Evolutionary conservation across 768 basidiomycete genomes (phyloP).

Genomic region (Russula ochroleuca): DNA sequence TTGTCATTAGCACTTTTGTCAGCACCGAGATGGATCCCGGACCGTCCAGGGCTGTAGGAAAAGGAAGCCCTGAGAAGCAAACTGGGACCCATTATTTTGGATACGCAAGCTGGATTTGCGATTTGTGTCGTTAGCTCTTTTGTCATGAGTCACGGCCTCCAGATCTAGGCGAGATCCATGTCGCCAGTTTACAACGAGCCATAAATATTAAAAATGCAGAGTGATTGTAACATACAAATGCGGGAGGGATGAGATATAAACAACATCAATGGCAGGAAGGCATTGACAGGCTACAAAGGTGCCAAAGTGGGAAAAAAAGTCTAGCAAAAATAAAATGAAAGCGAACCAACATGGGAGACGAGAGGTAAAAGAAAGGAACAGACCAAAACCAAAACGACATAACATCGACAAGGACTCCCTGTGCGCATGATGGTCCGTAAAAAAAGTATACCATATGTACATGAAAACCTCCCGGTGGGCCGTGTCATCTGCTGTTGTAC

Average conservation of each 20-base stretch:
- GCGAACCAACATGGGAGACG: not conserved
- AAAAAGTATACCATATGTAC: constrained; percentile 7
- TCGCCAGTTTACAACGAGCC: not conserved
- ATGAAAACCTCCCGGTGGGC: constrained; percentile 6
- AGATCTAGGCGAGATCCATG: no score
- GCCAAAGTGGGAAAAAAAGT: not conserved
- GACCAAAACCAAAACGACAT: not conserved
- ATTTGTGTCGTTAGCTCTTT: no score
- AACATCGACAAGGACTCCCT: constrained; percentile 10
- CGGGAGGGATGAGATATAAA: constrained; percentile 15
- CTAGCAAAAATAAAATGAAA: not conserved
- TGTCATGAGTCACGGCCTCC: not conserved
- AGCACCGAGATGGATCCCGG: no score
- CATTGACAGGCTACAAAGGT: not conserved
- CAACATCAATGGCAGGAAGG: constrained; percentile 11
- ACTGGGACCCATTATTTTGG: no score
- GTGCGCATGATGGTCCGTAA: not conserved
- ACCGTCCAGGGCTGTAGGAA: no score
- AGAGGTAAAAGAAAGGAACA: not conserved
- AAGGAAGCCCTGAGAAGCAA: no score
- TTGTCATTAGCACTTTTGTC: no score
- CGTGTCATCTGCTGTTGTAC: not conserved
- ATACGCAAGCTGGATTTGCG: no score
- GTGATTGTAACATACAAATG: constrained; percentile 20
- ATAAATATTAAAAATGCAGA: constrained; percentile 8